A percentile compares a stretch with the other conserved stretches of the same genome.
phyloP scores from a whole-genome alignment of 2,329 filamentous ascomycete species.

The Pezicula rhizophila region DNA sequence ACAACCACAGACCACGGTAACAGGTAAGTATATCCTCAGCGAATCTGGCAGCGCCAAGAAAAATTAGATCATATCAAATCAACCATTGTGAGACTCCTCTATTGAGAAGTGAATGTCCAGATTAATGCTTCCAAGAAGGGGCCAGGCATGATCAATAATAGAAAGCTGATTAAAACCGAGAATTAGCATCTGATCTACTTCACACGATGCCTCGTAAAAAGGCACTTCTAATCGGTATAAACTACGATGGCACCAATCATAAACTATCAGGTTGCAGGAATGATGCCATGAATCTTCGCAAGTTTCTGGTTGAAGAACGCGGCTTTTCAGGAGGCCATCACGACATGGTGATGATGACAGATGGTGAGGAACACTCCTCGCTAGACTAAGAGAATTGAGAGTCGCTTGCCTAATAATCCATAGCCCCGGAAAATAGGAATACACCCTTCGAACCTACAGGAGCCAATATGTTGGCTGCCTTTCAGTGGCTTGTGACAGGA shows the following conservation, averaged over 20 bases:
- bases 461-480: constrained; percentile 38
- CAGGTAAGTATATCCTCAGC: too few species aligned
- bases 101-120: too few species aligned
- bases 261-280: constrained; percentile 18
- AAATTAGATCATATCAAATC: too few species aligned
- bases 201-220: neutral
- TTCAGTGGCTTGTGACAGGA: constrained; percentile 48
- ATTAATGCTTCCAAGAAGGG: too few species aligned
- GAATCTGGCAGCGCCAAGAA: too few species aligned
- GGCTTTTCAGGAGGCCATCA: constrained; percentile 26
- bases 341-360: constrained; percentile 31
- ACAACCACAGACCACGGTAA: too few species aligned
- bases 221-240: neutral
- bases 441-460: constrained; percentile 30
- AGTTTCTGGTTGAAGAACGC: constrained; percentile 30
- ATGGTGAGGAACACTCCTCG: constrained; percentile 7
- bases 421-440: constrained; percentile 26
- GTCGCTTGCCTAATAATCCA: neutral
- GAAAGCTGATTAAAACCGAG: too few species aligned
- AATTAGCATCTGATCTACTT: too few species aligned
- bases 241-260: neutral
- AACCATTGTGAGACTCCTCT: too few species aligned
- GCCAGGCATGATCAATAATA: too few species aligned
- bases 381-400: neutral
- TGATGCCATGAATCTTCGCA: constrained; percentile 27